These are phyloP conservation scores for Talaromyces sp. DNA, from an alignment of 2,329 filamentous ascomycete species.

Conservation along the genomic window DNA sequence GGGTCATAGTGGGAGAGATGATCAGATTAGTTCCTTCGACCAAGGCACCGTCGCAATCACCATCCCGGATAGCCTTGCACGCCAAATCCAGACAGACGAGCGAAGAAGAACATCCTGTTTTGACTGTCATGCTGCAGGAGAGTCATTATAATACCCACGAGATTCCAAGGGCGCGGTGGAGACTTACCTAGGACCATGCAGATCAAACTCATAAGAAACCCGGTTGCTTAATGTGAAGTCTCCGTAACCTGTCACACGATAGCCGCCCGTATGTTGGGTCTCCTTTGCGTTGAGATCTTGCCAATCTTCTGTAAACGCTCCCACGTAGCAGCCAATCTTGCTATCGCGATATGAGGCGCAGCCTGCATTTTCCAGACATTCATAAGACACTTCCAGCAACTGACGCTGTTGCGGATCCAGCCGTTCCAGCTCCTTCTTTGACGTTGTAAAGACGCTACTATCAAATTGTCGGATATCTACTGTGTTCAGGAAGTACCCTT, in stretches of 20 bases:
- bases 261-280: slow-evolving; percentile 2
- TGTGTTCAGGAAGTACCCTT: slow-evolving; percentile 30
- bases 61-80: slow-evolving; percentile 20
- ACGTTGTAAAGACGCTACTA: slow-evolving; percentile 28
- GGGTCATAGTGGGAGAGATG: slow-evolving; percentile 25
- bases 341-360: slow-evolving; percentile 29
- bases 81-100: slow-evolving; percentile 36
- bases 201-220: slow-evolving; percentile 28
- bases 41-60: slow-evolving; percentile 27
- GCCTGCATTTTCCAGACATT: slow-evolving; percentile 33
- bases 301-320: slow-evolving; percentile 23
- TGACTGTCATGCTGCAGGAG: slow-evolving; percentile 29
- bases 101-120: slow-evolving; percentile 47
- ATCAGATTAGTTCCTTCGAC: slow-evolving; percentile 40
- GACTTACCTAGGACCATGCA: slow-evolving; percentile 22
- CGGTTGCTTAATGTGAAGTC: slow-evolving; percentile 16
- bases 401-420: slow-evolving; percentile 35
- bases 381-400: slow-evolving; percentile 32
- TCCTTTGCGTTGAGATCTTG: slow-evolving; percentile 15
- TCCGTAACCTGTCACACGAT: slow-evolving; percentile 3
- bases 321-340: slow-evolving; percentile 28
- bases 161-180: too few relatives aligned
- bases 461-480: slow-evolving; percentile 26
- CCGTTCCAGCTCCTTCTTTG: background rate
- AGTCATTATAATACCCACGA: background rate